Evolutionary conservation across 176 grass and related monocot species (phyloP), one percentile per base, ranked within the genome.

Genomic region (Raddia distichophylla): DNA sequence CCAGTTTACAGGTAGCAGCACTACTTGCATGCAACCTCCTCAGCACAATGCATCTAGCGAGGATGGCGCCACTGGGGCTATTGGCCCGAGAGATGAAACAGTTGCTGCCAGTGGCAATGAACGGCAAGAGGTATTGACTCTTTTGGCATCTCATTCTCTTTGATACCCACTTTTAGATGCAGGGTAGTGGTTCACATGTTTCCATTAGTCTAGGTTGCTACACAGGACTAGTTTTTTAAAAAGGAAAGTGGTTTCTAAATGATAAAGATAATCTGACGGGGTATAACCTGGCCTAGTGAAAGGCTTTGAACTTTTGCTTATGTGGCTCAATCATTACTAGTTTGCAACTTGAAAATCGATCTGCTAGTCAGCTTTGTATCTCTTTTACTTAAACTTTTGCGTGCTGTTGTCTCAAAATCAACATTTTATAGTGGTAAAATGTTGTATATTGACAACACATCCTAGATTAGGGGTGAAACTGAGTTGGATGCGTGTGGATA

Each of bases 101-200:
- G 6, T 44, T 27, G 14, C 75, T 54, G 60, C 32, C 34, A 5
- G 44, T 73, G 67, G 63, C 42, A 48, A 79, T 54, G 62, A 60
- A 52, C 68, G 65, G 12, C 59, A 43, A 57, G 40, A 57, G 82
- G 82, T 84, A 84, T 46, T 76, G 8, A 15, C 27, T 46, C 33
- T 15, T 67, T 44, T 7, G 8, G 17, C 13, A 63, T 40, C 19
- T 20, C 7, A 6, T 49, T n/a, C 8, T 55, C 14, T 37, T 73
- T 7, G 15, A 44, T 48, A 60, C 8, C 20, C 37, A 63, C 27
- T 27, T 27, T 27, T 27, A 27, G 27, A 27, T 63, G 27, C 60
- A 63, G 27, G 60, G 27, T 16, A 63, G 10, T 11, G 60, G 22
- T 63, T 33, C 27, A 14, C 7, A 63, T 59, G 56, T 20, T 19